Conservation (phyloP, 352 stramenopile species). For the Halophytophthora batemanensis region DNA sequence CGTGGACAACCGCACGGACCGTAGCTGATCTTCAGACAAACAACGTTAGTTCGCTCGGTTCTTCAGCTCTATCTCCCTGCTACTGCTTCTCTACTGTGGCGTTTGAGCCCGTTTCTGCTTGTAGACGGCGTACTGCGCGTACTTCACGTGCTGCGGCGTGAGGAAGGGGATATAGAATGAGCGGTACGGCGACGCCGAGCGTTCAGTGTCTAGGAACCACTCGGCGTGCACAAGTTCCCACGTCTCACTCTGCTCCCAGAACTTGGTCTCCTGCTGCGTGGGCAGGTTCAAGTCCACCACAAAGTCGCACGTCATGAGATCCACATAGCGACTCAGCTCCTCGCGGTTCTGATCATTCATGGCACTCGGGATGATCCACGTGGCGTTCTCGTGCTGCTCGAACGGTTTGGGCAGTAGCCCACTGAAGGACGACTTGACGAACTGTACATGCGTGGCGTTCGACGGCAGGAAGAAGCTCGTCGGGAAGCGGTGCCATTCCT, state of each 20-base stretch:
- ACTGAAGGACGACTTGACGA: constrained; percentile 91
- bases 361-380: constrained; percentile 49
- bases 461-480: constrained; percentile 95
- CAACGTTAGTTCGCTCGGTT: too few species aligned
- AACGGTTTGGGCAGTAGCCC: constrained; percentile 95
- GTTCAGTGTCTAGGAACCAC: constrained; percentile 59
- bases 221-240: constrained; percentile 57
- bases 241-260: constrained; percentile 46
- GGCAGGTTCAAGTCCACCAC: constrained; percentile 86
- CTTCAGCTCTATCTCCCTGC: too few species aligned
- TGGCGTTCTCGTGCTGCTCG: constrained; percentile 56
- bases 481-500: constrained; percentile 98
- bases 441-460: constrained; percentile 77
- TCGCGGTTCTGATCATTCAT: constrained; percentile 96
- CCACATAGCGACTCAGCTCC: constrained; percentile 87
- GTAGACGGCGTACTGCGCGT: constrained; percentile 66
- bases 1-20: not conserved
- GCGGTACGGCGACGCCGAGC: constrained; percentile 58
- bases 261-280: constrained; percentile 56
- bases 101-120: constrained; percentile 29
- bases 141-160: constrained; percentile 51
- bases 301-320: constrained; percentile 80
- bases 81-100: too few species aligned
- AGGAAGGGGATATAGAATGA: constrained; percentile 78
- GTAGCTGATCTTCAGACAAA: not conserved